Conservation (phyloP, 768 basidiomycete species). For the Mycena leptocephala region DNA sequence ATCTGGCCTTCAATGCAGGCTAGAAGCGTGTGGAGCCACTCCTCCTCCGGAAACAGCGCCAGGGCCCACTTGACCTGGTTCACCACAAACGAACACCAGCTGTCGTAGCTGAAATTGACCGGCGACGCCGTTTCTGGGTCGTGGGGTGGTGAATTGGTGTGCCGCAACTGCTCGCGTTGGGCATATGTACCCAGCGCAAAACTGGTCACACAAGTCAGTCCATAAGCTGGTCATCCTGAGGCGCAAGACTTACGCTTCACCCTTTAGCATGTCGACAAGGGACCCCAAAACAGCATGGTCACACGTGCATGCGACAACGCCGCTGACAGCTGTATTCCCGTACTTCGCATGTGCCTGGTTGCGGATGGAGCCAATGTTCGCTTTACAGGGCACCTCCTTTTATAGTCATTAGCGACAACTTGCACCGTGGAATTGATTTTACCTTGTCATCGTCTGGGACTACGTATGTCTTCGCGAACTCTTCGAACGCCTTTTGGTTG, state of each 20-base stretch:
- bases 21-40: constrained; percentile 19
- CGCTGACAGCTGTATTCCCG: constrained; percentile 12
- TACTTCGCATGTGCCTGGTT: constrained; percentile 17
- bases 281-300: constrained; percentile 22
- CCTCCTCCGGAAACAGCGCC: constrained; percentile 11
- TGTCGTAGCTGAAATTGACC: constrained; percentile 6
- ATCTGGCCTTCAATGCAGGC: constrained; percentile 13
- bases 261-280: constrained; percentile 17
- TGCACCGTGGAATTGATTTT: not conserved
- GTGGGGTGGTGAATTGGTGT: constrained; percentile 15
- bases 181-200: constrained; percentile 21
- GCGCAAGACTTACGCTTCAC: constrained; percentile 16
- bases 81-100: constrained; percentile 19
- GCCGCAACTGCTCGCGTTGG: constrained; percentile 12
- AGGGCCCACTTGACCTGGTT: constrained; percentile 1
- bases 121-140: not conserved
- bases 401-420: not conserved
- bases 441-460: constrained; percentile 17
- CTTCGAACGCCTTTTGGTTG: not conserved
- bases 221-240: not conserved
- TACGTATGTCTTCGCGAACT: not conserved
- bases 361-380: constrained; percentile 20
- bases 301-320: constrained; percentile 10
- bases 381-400: constrained; percentile 15
- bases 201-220: not conserved